Evolutionary conservation across 2,329 filamentous ascomycete genomes (phyloP).

Genomic region (Colletotrichum noveboracense): DNA sequence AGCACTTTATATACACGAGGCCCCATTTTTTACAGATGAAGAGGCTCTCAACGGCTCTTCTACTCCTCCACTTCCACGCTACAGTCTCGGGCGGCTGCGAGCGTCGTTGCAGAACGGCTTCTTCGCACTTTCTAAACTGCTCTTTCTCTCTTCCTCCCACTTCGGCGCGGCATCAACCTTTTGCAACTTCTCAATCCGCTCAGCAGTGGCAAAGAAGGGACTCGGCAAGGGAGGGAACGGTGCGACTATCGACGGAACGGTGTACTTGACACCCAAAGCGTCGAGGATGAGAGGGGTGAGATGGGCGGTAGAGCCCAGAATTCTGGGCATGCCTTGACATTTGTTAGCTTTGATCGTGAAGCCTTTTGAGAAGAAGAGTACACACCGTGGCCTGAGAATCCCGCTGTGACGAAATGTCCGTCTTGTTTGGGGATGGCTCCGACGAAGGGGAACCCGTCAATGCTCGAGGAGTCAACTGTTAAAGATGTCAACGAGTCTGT

Average conservation of each 20-base stretch:
- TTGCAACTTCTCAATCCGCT: neutral
- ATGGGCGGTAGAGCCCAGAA: neutral
- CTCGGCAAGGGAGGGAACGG: neutral
- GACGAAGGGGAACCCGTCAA: neutral
- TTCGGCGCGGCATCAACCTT: neutral
- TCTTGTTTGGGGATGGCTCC: neutral
- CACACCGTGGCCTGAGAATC: neutral
- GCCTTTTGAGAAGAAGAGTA: neutral
- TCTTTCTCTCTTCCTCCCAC: neutral
- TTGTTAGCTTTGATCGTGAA: neutral
- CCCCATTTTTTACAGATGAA: neutral
- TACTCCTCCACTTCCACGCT: neutral
- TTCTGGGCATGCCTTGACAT: neutral
- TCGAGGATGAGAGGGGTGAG: neutral
- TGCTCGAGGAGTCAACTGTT: neutral
- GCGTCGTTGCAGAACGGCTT: neutral
- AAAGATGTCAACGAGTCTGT: fast-evolving
- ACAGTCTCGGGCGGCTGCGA: neutral
- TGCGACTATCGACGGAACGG: neutral
- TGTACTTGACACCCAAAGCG: neutral
- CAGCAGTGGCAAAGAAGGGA: neutral
- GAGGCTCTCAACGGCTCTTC: neutral
- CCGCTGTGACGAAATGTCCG: neutral
- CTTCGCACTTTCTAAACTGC: neutral
- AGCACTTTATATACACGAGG: neutral